These are phyloP conservation scores for Heliosperma pusillum DNA, from an alignment of 148 eudicot genomes.

Conservation along the genomic window DNA sequence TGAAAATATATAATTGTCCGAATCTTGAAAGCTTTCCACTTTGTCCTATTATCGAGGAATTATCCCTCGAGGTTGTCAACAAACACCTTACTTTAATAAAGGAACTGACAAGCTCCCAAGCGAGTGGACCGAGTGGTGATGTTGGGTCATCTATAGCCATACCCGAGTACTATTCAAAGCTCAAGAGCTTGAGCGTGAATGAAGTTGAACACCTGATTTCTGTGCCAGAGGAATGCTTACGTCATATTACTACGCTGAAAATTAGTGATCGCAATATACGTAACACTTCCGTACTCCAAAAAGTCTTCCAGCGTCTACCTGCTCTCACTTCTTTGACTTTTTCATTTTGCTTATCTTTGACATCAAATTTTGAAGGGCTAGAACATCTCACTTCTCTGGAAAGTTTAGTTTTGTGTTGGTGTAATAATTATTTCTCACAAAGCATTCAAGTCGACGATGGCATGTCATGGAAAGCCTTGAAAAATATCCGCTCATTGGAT, in stretches of 20 bases:
- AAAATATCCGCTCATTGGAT: conserved; percentile 12
- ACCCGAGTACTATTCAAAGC: neutral
- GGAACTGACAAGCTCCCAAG: neutral
- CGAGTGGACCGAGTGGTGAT: neutral
- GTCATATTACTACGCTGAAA: conserved; percentile 2
- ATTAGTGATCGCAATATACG: neutral
- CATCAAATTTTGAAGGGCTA: conserved; percentile 11
- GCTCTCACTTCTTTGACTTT: conserved; percentile 6
- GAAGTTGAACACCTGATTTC: conserved; percentile 13
- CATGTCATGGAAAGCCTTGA: conserved; percentile 27
- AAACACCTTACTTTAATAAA: neutral
- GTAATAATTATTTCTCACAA: conserved; percentile 8
- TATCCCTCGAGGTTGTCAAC: neutral
- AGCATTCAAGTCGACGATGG: conserved; percentile 2
- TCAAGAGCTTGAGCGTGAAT: conserved; percentile 8
- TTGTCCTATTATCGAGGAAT: conserved; percentile 11
- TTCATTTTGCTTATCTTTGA: neutral
- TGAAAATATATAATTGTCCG: neutral
- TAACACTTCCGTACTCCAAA: neutral
- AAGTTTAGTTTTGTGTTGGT: neutral
- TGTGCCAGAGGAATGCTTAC: conserved; percentile 10
- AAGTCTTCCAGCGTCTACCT: conserved; percentile 1
- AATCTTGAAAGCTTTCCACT: conserved; percentile 15
- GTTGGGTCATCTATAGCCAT: neutral
- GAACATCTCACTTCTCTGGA: conserved; percentile 21